phyloP scores from a whole-genome alignment of 2,329 filamentous ascomycete genomes.

The Rhexocercosporidium sp. region DNA sequence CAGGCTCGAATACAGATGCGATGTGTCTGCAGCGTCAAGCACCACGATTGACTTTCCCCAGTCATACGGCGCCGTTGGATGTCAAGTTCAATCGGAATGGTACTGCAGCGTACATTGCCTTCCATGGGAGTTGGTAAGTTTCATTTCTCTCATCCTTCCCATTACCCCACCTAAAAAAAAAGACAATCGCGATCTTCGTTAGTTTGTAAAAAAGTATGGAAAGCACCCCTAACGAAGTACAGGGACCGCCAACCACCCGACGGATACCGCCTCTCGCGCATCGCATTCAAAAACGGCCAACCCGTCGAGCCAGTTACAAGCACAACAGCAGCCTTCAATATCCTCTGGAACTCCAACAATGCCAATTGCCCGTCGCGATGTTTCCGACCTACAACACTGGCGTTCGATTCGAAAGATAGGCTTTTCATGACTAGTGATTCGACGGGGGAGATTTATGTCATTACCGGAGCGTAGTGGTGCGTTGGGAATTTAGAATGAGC shows the following conservation, averaged over 20 bases:
- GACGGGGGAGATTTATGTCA: conserved; percentile 28
- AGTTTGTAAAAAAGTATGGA: no score
- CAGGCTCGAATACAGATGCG: conserved; percentile 11
- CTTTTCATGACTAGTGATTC: conserved; percentile 32
- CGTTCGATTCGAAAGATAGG: conserved; percentile 46
- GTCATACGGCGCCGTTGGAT: conserved; percentile 27
- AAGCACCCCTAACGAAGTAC: conserved; percentile 37
- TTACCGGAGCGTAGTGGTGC: conserved; percentile 4
- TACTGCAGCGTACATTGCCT: conserved; percentile 19
- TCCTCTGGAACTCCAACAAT: conserved; percentile 61
- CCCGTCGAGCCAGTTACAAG: conserved; percentile 49
- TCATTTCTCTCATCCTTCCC: no score
- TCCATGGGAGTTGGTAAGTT: conserved; percentile 31
- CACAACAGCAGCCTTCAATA: conserved; percentile 53
- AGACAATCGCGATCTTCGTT: neutral
- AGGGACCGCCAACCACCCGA: conserved; percentile 58
- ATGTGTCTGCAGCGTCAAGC: conserved; percentile 16
- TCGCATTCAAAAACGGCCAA: conserved; percentile 50
- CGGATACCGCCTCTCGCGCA: conserved; percentile 52
- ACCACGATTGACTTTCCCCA: conserved; percentile 21
- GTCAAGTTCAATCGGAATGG: conserved; percentile 27
- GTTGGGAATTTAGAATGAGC: neutral
- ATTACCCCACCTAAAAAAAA: neutral
- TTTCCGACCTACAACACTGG: conserved; percentile 67
- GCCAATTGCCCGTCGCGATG: conserved; percentile 59